These are phyloP conservation scores for Lactuca saligna DNA, from an alignment of 129 eudicot genomes.

Conservation along the genomic window DNA sequence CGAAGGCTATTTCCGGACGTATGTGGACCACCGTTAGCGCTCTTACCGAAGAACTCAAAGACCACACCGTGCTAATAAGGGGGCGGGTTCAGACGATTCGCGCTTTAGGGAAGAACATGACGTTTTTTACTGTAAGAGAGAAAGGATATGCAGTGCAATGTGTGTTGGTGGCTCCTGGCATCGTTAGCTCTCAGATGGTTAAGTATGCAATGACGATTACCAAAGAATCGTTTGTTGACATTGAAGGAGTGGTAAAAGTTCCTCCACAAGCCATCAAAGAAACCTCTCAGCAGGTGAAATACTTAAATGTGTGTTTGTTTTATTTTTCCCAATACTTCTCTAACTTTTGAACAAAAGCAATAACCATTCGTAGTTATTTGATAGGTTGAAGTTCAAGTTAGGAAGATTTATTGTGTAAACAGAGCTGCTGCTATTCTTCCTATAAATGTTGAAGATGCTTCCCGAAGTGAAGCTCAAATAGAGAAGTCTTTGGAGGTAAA, in stretches of 20 bases:
- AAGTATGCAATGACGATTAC: conserved; percentile 54
- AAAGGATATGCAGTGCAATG: conserved; percentile 72
- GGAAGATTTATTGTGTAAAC: conserved; percentile 64
- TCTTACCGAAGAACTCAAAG: conserved; percentile 41
- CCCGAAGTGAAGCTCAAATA: conserved; percentile 79
- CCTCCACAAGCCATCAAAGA: conserved; percentile 59
- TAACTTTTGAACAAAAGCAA: background rate
- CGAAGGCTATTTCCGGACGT: conserved; percentile 48
- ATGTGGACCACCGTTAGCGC: conserved; percentile 56
- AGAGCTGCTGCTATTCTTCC: conserved; percentile 66
- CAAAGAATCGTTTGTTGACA: conserved; percentile 63
- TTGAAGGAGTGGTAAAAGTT: conserved; percentile 62
- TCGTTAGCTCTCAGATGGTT: conserved; percentile 77
- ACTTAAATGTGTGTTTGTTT: background rate
- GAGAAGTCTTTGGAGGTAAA: conserved; percentile 60
- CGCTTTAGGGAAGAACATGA: conserved; percentile 86
- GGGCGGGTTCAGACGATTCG: conserved; percentile 75
- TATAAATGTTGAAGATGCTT: conserved; percentile 84
- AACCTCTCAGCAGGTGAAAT: conserved; percentile 76
- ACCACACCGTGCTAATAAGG: conserved; percentile 45
- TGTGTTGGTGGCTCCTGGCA: conserved; percentile 60
- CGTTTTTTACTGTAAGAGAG: conserved; percentile 73
- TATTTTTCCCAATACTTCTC: background rate
- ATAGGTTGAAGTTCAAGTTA: conserved; percentile 79
- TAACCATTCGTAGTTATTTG: background rate